Evolutionary conservation across 345 rosid species (phyloP).

Genomic region (Syzygium grande): DNA sequence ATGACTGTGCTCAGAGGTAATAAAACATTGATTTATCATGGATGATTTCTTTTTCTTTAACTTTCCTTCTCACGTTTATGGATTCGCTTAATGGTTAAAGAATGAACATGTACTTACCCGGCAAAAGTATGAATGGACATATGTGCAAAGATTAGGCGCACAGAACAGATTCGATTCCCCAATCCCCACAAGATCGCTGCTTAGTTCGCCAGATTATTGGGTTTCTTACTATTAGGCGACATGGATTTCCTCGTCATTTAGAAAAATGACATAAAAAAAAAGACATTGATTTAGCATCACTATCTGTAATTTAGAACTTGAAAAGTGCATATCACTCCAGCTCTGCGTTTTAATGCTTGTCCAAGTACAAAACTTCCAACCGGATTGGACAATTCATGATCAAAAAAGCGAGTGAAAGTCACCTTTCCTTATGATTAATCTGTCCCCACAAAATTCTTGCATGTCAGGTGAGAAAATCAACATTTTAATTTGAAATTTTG

Average conservation of each 20-base stretch:
- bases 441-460: background rate
- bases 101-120: background rate
- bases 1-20: conserved; percentile 46
- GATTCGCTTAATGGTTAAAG: background rate
- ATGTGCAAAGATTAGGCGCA: background rate
- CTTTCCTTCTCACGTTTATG: background rate
- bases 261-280: background rate
- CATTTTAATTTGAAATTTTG: background rate
- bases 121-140: background rate
- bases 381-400: background rate
- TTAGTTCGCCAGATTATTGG: background rate
- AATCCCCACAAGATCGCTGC: background rate
- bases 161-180: background rate
- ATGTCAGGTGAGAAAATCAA: background rate
- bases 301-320: background rate
- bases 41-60: background rate
- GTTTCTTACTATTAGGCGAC: background rate
- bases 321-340: background rate
- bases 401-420: background rate
- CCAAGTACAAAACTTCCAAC: background rate
- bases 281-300: background rate
- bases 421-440: background rate
- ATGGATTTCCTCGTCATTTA: background rate
- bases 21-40: background rate
- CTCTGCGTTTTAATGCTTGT: background rate